These are phyloP conservation scores for Thalassia testudinum DNA, from an alignment of 116 monocot species.

Conservation along the genomic window DNA sequence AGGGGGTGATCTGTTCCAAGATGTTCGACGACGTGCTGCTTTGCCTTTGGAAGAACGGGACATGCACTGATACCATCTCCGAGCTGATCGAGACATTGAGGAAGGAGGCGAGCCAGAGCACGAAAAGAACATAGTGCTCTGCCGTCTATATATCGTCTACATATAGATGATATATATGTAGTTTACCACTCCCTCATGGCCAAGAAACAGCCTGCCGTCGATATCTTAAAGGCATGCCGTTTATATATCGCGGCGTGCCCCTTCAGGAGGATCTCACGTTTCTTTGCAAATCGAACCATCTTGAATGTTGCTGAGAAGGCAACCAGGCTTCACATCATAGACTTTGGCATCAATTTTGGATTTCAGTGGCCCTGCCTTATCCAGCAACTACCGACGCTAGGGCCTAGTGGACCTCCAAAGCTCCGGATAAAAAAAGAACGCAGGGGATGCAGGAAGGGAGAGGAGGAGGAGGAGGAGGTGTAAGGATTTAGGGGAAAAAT, in stretches of 20 bases:
- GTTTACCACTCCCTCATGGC: conserved; percentile 45
- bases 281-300: conserved; percentile 58
- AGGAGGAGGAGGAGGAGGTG: no score
- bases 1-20: conserved; percentile 25
- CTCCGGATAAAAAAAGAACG: no score
- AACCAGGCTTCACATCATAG: conserved; percentile 61
- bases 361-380: conserved; percentile 95
- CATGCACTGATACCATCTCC: conserved; percentile 7
- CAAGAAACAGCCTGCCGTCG: conserved; percentile 23
- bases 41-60: conserved; percentile 8
- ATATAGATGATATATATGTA: conserved; percentile 37
- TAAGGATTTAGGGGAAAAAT: no score
- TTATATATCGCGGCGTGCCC: conserved; percentile 69
- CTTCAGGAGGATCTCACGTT: conserved; percentile 60
- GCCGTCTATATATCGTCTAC: conserved; percentile 56
- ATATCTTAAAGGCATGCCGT: conserved; percentile 61
- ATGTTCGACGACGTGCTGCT: conserved; percentile 52
- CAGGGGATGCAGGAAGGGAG: no score
- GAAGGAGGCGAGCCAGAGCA: conserved; percentile 23
- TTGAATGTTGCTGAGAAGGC: conserved; percentile 31
- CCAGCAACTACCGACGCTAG: conserved; percentile 17
- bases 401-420: no score
- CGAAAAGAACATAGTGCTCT: conserved; percentile 39
- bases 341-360: conserved; percentile 77
- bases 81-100: conserved; percentile 25